Percentiles rank a stretch among this genome's conserved stretches.
phyloP scores from a whole-genome alignment of 1,139 yeast genomes.

The Taiozyma onychis region DNA sequence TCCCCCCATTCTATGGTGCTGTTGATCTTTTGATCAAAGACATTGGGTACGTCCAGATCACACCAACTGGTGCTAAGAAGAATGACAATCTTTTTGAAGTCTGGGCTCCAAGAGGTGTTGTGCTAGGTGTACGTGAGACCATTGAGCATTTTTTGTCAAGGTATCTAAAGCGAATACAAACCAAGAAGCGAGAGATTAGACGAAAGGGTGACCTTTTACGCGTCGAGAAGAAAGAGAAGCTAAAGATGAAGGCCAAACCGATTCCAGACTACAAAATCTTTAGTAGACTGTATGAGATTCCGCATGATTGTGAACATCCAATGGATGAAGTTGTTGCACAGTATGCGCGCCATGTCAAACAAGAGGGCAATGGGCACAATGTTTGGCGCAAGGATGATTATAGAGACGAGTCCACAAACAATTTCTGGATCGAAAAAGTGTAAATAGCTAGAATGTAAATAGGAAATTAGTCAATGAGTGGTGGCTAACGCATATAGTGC shows the following conservation, averaged over 20 bases:
- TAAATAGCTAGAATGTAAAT: neutral
- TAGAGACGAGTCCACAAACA: slow-evolving; percentile 14
- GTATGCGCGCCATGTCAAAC: slow-evolving; percentile 12
- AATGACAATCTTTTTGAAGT: slow-evolving; percentile 36
- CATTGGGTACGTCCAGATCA: slow-evolving; percentile 59
- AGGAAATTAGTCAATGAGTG: no score
- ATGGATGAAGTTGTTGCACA: slow-evolving; percentile 17
- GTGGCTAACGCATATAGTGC: no score
- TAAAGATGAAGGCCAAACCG: slow-evolving; percentile 13
- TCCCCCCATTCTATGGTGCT: slow-evolving; percentile 67
- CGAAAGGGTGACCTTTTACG: slow-evolving; percentile 6
- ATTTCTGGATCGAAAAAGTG: slow-evolving; percentile 22
- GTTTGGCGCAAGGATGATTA: slow-evolving; percentile 4
- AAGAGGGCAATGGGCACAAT: slow-evolving; percentile 11
- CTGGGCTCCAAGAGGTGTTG: slow-evolving; percentile 44
- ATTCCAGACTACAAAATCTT: slow-evolving; percentile 21
- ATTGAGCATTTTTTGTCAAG: slow-evolving; percentile 27
- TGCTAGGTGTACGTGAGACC: slow-evolving; percentile 37
- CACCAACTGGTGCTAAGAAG: slow-evolving; percentile 53
- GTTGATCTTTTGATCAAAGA: slow-evolving; percentile 66
- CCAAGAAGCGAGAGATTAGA: slow-evolving; percentile 5
- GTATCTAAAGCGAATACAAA: slow-evolving; percentile 7
- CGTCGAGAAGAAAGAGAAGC: slow-evolving; percentile 7
- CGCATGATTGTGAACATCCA: slow-evolving; percentile 16
- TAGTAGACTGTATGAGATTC: slow-evolving; percentile 19